Conservation (phyloP, 140 eudicot species). For the Oenanthe javanica region DNA sequence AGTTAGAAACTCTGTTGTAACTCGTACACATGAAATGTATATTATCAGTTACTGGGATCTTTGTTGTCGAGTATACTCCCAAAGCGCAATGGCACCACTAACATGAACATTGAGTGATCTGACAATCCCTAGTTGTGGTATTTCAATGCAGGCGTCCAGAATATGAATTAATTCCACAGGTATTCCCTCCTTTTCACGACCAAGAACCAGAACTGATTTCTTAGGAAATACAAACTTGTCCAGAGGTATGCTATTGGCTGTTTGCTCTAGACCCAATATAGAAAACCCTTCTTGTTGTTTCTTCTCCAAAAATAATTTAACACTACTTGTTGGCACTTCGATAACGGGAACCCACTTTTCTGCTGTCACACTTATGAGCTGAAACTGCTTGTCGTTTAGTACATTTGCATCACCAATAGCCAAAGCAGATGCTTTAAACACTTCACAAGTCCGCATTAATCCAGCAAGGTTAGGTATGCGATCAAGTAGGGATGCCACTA, state of each 20-base stretch:
- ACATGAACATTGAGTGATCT: constrained; percentile 99
- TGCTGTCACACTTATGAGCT: constrained; percentile 98
- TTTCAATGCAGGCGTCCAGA: constrained; percentile 88
- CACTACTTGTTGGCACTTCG: constrained; percentile 82
- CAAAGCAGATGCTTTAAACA: constrained; percentile 78
- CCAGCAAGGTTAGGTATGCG: constrained; percentile 99
- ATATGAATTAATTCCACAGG: constrained; percentile 95
- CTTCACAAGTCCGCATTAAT: constrained; percentile 95
- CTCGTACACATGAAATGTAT: not conserved
- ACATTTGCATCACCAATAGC: constrained; percentile 59
- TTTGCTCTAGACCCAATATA: constrained; percentile 88
- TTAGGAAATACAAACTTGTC: constrained; percentile 67
- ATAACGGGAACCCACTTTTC: constrained; percentile 94
- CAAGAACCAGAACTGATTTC: constrained; percentile 83
- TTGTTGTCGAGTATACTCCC: constrained; percentile 99
- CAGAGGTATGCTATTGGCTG: constrained; percentile 79
- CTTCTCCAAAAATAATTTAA: constrained; percentile 69
- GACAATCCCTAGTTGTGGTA: constrained; percentile 87
- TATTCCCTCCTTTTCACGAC: constrained; percentile 95
- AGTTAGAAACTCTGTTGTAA: not conserved
- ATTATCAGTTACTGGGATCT: constrained; percentile 25
- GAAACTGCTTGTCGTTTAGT: constrained; percentile 85
- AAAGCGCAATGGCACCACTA: constrained; percentile 95
- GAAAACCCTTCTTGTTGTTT: constrained; percentile 78
- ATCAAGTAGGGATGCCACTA: constrained; percentile 85